Evolutionary conservation across 345 rosid genomes (phyloP).

Genomic region (Melastoma malabathricum): DNA sequence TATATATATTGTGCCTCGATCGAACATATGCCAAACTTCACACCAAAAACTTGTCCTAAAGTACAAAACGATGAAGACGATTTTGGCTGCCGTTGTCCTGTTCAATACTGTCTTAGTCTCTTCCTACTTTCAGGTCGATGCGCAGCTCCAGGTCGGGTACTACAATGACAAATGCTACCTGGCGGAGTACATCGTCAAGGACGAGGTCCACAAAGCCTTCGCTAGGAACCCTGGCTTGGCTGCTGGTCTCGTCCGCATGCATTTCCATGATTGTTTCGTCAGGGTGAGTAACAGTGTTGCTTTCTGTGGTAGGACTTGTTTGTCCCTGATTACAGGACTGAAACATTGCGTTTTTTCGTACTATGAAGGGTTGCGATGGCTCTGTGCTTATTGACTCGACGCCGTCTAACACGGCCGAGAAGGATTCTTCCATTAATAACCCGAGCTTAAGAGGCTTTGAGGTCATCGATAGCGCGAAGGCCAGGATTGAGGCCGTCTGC

Average conservation of each 20-base stretch:
- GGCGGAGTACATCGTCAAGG: slow-evolving; percentile 11
- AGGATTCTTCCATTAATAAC: slow-evolving; percentile 16
- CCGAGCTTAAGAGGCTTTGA: slow-evolving; percentile 26
- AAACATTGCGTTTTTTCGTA: background rate
- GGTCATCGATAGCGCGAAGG: slow-evolving; percentile 25
- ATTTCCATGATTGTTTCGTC: slow-evolving; percentile 24
- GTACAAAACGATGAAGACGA: too few relatives aligned
- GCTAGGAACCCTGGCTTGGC: slow-evolving; percentile 3
- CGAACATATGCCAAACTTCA: too few relatives aligned
- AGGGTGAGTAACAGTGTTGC: slow-evolving; percentile 2
- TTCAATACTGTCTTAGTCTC: too few relatives aligned
- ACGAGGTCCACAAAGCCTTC: slow-evolving; percentile 7
- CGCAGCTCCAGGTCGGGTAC: slow-evolving; percentile 6
- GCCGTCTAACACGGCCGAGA: slow-evolving; percentile 14
- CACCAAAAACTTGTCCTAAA: too few relatives aligned
- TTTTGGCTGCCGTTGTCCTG: too few relatives aligned
- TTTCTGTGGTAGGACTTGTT: background rate
- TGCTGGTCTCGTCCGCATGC: slow-evolving; percentile 14
- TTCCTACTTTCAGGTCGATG: background rate
- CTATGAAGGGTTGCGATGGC: slow-evolving; percentile 27
- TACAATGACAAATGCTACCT: slow-evolving; percentile 8
- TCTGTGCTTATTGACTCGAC: slow-evolving; percentile 21
- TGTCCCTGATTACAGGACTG: background rate
- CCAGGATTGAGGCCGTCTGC: slow-evolving; percentile 18
- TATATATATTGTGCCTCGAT: too few relatives aligned